A percentile compares a stretch with the other conserved stretches of the same genome.
Conservation (phyloP, 2,329 filamentous ascomycete species). For the Lojkania enalia region DNA sequence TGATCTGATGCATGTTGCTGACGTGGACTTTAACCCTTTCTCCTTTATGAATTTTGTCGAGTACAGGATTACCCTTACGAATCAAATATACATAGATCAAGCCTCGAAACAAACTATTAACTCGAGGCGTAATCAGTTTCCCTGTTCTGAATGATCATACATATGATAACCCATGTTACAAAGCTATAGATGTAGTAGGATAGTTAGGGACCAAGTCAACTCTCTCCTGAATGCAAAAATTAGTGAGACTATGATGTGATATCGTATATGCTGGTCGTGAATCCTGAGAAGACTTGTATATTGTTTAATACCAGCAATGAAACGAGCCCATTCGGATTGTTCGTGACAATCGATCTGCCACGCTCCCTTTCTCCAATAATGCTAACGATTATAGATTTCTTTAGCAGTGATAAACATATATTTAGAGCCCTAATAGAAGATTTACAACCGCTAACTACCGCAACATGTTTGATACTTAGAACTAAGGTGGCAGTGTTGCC, state of each 20-base stretch:
- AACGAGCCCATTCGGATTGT: conserved; percentile 2
- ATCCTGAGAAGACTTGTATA: conserved; percentile 4
- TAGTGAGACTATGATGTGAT: conserved; percentile 4
- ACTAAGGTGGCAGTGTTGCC: background rate
- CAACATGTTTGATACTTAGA: background rate
- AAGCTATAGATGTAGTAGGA: background rate
- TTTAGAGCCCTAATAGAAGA: conserved; percentile 6
- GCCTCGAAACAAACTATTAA: conserved; percentile 2
- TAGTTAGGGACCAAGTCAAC: conserved; percentile 3
- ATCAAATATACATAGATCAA: conserved; percentile 5
- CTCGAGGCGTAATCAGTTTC: conserved; percentile 7
- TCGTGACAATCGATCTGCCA: conserved; percentile 6
- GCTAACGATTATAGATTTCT: conserved; percentile 6
- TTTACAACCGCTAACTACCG: conserved; percentile 10
- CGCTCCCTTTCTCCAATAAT: conserved; percentile 3
- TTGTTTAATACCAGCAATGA: background rate
- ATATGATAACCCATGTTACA: conserved; percentile 5
- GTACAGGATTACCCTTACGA: conserved; percentile 9
- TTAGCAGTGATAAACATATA: conserved; percentile 1
- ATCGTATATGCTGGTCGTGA: conserved; percentile 5
- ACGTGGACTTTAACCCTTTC: conserved; percentile 4
- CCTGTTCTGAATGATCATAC: conserved; percentile 8
- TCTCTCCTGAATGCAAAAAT: conserved; percentile 7
- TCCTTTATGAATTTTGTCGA: conserved; percentile 8
- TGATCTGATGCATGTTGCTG: background rate